These are phyloP conservation scores for Raddia distichophylla DNA, from an alignment of 176 grass and related monocot species.

Conservation along the genomic window DNA sequence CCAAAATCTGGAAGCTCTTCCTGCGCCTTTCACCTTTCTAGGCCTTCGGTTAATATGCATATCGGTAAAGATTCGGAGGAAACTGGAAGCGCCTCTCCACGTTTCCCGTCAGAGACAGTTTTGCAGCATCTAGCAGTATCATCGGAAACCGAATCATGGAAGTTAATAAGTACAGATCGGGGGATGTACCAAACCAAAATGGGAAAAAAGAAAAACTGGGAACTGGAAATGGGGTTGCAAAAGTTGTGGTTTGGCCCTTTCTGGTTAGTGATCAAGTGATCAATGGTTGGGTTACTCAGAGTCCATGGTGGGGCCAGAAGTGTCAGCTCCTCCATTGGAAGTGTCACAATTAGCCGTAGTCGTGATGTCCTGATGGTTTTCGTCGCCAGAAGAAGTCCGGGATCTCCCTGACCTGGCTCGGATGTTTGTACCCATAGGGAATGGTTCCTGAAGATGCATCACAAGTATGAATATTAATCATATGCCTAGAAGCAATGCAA, in stretches of 20 bases:
- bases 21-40: conserved; percentile 60
- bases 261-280: conserved; percentile 47
- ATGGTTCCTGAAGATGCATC: conserved; percentile 67
- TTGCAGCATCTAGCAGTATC: conserved; percentile 30
- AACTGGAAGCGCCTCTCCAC: conserved; percentile 48
- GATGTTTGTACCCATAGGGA: conserved; percentile 83
- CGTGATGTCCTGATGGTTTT: conserved; percentile 62
- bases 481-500: neutral
- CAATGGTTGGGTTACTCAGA: conserved; percentile 53
- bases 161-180: conserved; percentile 50
- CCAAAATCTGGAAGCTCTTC: conserved; percentile 84
- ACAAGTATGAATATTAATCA: neutral
- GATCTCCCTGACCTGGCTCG: conserved; percentile 79
- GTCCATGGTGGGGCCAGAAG: conserved; percentile 55
- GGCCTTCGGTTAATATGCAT: conserved; percentile 55
- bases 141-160: conserved; percentile 27
- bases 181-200: conserved; percentile 31
- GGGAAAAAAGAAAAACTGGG: conserved; percentile 14
- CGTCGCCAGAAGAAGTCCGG: conserved; percentile 56
- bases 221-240: conserved; percentile 17
- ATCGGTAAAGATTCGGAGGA: conserved; percentile 33
- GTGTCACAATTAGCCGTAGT: conserved; percentile 41
- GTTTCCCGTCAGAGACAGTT: conserved; percentile 47
- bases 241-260: conserved; percentile 41
- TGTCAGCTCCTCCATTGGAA: conserved; percentile 46